These are phyloP conservation scores for Graphilbum fragrans DNA, from an alignment of 2,329 filamentous ascomycete genomes.

Conservation along the genomic window DNA sequence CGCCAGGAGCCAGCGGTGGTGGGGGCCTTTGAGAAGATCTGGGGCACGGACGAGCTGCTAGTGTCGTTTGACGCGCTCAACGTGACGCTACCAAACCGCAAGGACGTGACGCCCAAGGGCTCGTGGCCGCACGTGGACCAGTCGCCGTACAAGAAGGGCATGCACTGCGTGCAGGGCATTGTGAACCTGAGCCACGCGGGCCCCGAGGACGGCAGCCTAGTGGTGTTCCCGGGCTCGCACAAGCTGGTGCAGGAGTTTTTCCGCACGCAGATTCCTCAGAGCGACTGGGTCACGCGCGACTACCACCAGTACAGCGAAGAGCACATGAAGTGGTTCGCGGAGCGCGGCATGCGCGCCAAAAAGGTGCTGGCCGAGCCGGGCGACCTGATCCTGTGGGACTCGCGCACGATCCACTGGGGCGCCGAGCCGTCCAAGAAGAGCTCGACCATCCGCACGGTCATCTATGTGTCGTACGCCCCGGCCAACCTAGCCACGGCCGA, in stretches of 20 bases:
- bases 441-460: constrained; percentile 17
- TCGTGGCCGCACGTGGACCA: constrained; percentile 26
- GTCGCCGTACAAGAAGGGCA: constrained; percentile 12
- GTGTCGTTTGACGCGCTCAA: constrained; percentile 25
- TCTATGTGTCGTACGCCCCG: constrained; percentile 23
- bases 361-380: constrained; percentile 7
- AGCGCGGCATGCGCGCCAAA: neutral
- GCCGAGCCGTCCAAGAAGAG: constrained; percentile 15
- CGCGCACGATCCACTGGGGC: constrained; percentile 23
- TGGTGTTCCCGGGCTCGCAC: constrained; percentile 19
- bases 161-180: constrained; percentile 19
- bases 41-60: constrained; percentile 22
- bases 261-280: constrained; percentile 4
- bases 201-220: constrained; percentile 23
- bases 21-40: constrained; percentile 23
- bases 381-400: constrained; percentile 22
- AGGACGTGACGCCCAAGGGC: constrained; percentile 5
- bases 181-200: constrained; percentile 19
- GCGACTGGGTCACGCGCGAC: neutral
- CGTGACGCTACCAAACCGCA: constrained; percentile 21
- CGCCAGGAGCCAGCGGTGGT: constrained; percentile 24
- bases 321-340: constrained; percentile 3
- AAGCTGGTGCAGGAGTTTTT: constrained; percentile 1
- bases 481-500: constrained; percentile 18
- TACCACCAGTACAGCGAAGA: neutral